Evolutionary conservation across 179 eudicot species (phyloP).

Genomic region (Beta corolliflora): DNA sequence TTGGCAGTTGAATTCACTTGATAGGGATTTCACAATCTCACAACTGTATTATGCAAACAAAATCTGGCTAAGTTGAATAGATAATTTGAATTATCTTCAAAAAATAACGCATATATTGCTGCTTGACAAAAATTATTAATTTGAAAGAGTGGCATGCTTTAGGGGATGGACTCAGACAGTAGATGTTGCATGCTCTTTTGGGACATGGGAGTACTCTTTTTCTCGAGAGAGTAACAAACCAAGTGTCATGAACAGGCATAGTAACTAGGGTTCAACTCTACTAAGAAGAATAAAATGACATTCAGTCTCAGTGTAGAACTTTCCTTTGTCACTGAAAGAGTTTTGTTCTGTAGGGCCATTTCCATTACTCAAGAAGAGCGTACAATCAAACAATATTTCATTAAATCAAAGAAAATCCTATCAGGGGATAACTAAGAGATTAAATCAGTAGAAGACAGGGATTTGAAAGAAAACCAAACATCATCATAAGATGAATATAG

Average conservation of each 20-base stretch:
- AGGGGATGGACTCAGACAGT: too few relatives aligned
- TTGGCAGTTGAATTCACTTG: neutral
- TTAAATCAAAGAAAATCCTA: neutral
- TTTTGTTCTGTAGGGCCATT: too few relatives aligned
- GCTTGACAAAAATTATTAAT: too few relatives aligned
- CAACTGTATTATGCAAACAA: too few relatives aligned
- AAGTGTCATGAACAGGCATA: too few relatives aligned
- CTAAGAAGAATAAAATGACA: neutral
- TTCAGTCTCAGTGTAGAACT: neutral
- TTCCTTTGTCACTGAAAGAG: neutral
- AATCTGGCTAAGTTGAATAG: too few relatives aligned
- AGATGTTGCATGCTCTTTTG: neutral
- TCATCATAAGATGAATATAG: too few relatives aligned
- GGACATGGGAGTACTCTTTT: neutral
- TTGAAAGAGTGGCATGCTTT: too few relatives aligned
- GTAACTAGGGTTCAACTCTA: neutral
- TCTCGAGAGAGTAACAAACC: neutral
- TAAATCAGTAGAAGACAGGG: neutral
- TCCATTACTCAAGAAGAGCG: too few relatives aligned
- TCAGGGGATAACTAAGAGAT: neutral
- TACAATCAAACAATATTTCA: neutral
- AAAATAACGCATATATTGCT: too few relatives aligned
- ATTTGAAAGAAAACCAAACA: too few relatives aligned
- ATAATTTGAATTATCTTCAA: too few relatives aligned
- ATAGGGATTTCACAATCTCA: neutral